Base-by-base conservation (phyloP, 2,329 filamentous ascomycete genomes). In the Ceratocystis colombiana region DNA sequence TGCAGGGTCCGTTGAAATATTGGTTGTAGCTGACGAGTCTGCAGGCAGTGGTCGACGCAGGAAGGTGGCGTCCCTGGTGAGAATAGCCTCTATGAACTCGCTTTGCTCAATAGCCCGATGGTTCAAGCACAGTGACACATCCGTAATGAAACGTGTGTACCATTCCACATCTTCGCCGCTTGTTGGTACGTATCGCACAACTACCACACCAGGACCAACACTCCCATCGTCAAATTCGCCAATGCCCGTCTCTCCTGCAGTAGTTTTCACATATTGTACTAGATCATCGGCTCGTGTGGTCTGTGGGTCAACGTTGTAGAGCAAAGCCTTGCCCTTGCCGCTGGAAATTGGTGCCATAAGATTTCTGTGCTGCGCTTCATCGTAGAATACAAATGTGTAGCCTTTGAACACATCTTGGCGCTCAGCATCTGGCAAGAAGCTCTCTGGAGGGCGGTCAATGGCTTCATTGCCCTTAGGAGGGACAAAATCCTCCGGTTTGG, bases 31-130 rank as follows among this genome's bases (percentile, higher is more conserved):
- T 41, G 41, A 64, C 2, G 72, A 72, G 48, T 76, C 76, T 8
- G 83, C 76, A 69, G 87, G 80, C 2, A 95, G 80, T 5, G 86
- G 82, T 46, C 85, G 83, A 67, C 89, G 85, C 22, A 97, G 78
- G 55, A 83, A 81, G 68, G 82, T 84, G 5, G 90, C 84, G 75
- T 97, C 87, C 63, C 88, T 88, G n/a, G 80, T 85, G 33, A 97
- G 77, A 59, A 99, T 94, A 1, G 89, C 89, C 74, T 96, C 90
- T 1, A 99, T 80, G 69, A 99, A 96, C 71, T 96, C 92, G 67
- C 88, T 91, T 72, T 96, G 91, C 70, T 93, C 86, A 64, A 96
- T 87, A 1, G 91, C 86, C 3, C 90, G 84, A 73, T 96, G 91
- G 68, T 91, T 87, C 12, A 95, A 81, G 59, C 84, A 79, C 22